Evolutionary conservation across 1,139 yeast species (phyloP).

Genomic region (Kazachstania sp.): DNA sequence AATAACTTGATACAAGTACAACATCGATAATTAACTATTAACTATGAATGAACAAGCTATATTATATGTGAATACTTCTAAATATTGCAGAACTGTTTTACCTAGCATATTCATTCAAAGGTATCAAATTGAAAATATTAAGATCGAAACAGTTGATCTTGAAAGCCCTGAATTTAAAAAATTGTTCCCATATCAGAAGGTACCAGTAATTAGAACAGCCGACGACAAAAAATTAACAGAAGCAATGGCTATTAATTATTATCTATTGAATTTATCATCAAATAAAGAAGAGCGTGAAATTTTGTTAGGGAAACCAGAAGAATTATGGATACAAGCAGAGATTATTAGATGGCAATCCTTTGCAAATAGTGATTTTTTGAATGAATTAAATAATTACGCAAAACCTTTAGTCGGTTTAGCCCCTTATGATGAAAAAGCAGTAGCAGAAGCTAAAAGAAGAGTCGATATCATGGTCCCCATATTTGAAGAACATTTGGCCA

Average conservation of each 20-base stretch:
- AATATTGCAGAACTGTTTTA: not conserved
- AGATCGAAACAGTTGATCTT: not conserved
- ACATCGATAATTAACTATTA: too few relatives aligned
- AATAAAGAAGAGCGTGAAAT: not conserved
- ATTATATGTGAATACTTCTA: not conserved
- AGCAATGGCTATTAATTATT: slow-evolving; percentile 1
- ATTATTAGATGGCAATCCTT: slow-evolving; percentile 3
- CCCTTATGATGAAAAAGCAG: not conserved
- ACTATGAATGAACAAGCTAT: not conserved
- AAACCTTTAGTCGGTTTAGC: not conserved
- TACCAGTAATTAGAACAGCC: not conserved
- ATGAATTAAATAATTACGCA: not conserved
- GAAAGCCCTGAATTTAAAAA: not conserved
- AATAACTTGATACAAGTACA: too few relatives aligned
- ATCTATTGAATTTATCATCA: not conserved
- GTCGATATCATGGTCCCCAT: slow-evolving; percentile 1
- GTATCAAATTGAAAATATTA: not conserved
- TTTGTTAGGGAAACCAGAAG: not conserved
- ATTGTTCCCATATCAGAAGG: not conserved
- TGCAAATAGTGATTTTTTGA: slow-evolving; percentile 1
- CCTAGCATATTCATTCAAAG: not conserved
- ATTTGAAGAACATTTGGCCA: not conserved
- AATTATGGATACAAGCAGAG: not conserved
- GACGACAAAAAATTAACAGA: not conserved
- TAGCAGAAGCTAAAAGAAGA: not conserved